phyloP scores from a whole-genome alignment of 2,329 filamentous ascomycete species.

The Xylariaceae sp. region DNA sequence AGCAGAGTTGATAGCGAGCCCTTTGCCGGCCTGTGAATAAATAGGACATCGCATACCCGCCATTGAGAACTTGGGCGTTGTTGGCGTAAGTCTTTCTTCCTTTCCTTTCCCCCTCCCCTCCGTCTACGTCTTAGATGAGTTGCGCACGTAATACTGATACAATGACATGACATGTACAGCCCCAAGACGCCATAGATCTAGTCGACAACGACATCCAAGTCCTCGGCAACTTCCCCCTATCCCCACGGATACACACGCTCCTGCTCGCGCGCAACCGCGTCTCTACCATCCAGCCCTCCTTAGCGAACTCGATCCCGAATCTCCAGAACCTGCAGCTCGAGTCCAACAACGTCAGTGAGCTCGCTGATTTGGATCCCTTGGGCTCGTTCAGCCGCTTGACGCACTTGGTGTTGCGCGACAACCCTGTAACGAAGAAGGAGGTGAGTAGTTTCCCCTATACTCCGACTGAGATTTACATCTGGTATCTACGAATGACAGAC shows the following conservation, averaged over 20 bases:
- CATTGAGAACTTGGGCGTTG: conserved; percentile 96
- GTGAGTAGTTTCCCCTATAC: conserved; percentile 50
- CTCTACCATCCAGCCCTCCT: conserved; percentile 69
- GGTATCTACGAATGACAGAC: not conserved
- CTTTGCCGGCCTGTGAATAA: conserved; percentile 48
- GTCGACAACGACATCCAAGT: conserved; percentile 95
- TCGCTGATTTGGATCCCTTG: conserved; percentile 84
- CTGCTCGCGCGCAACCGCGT: conserved; percentile 89
- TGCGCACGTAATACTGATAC: not conserved
- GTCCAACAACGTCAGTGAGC: conserved; percentile 75
- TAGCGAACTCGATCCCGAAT: conserved; percentile 75
- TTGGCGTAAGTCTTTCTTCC: conserved; percentile 56
- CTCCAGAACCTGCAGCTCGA: conserved; percentile 78
- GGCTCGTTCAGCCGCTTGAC: conserved; percentile 65
- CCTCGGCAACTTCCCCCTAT: conserved; percentile 88
- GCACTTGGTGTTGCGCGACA: conserved; percentile 78
- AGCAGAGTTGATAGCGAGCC: conserved; percentile 80
- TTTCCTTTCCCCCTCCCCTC: conserved; percentile 6
- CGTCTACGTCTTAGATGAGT: not conserved
- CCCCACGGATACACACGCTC: conserved; percentile 80
- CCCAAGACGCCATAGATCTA: conserved; percentile 95
- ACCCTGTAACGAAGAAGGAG: conserved; percentile 89
- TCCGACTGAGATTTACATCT: not conserved
- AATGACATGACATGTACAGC: conserved; percentile 45
- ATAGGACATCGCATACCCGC: conserved; percentile 96